Evolutionary conservation across 148 eudicot genomes (phyloP), one percentile per base, ranked within the genome.

Genomic region (Rhododendron kiyosumense): DNA sequence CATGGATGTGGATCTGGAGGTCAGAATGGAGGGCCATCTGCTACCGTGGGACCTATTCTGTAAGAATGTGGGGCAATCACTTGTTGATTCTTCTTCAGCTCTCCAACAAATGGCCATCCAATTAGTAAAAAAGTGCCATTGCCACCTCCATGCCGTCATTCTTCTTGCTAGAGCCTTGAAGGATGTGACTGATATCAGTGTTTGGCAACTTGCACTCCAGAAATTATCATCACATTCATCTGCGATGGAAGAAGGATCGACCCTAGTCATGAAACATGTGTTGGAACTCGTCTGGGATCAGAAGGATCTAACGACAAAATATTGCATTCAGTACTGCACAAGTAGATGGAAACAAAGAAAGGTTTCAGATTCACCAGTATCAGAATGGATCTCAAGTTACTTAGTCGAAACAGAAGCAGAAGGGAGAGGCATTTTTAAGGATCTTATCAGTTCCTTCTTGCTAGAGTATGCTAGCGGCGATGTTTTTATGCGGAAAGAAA

Each of bases 391-490:
- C 13, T 4, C 3, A 8, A 7, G 20, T 77, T 30, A 57, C 38
- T 77, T 48, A 36, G 9, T 41, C 20, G n/a, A 34, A 28, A 75
- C 81, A 71, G 51, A 14, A 51, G 51, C 22, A 51, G 49, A 32
- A 54, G 81, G 81, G 22, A 34, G 26, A 49, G 1, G 15, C 7
- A 2, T 85, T 36, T 34, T 85, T 2, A 1, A 38, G 22, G 86
- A 77, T 6, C 82, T 85, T 76, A 77, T 13, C 7, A 1, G 22
- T 32, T 75, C 81, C 82, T 85, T 76, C 71, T 38, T 76, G 69
- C 5, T 85, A 20, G 82, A 76, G 49, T 1, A 52, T 2, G 24
- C 9, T 3, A 1, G 6, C 17, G 1, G 0, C 2, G 1, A 0
- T 73, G 7, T 14, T 73, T 5, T 4, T 12, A 73, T 73, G 77